Base-by-base conservation (phyloP, 192 early-diverging fungal genomes). In the Mortierella hygrophila region DNA sequence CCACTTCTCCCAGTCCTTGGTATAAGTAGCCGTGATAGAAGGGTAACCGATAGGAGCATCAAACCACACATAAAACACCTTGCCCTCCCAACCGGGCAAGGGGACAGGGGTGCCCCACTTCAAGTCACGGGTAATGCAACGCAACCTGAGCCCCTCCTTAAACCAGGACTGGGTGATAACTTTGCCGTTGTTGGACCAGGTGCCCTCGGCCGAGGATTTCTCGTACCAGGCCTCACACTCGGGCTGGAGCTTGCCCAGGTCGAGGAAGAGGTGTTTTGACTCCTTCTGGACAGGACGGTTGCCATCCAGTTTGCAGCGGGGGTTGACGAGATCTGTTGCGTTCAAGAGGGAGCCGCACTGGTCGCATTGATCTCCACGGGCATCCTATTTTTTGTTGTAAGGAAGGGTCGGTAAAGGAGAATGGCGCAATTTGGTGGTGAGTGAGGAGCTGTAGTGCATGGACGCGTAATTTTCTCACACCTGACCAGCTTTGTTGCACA, bases 1-100 rank as follows among this genome's bases (percentile, higher is more conserved):
- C 99, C 99, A 99, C 83, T 96, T 92, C 88, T 97, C 93, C 98
- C 98, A 99, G 35, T 98, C 94, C 72, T 89, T 80, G 6, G 98
- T 98, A 89, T 99, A 99, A 74, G 94, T 97, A 54, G 98, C 97
- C 2, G 98, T 99, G 87, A 99, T 99, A 46, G 97, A 99, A 29
- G 96, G 94, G 82, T 99, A 99, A 68, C 99, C 99, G 78, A 99
- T 97, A 74, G 95, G 96, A 37, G 99, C 99, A 82, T 99, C 99
- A 77, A 98, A 99, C 99, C 99, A 99, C 47, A 99, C 99, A 88
- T 99, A 99, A 70, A 99, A 99, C 26, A 99, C 98, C 91, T 99
- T 99, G 68, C 93, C 89, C 77, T 97, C 93, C 74, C 92, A 97
- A 23, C 95, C 96, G 15, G 89, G 87, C 37, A 95, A 90, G 21